These are phyloP conservation scores for Pythium sukuiense DNA, from an alignment of 352 stramenopile genomes.

Conservation along the genomic window DNA sequence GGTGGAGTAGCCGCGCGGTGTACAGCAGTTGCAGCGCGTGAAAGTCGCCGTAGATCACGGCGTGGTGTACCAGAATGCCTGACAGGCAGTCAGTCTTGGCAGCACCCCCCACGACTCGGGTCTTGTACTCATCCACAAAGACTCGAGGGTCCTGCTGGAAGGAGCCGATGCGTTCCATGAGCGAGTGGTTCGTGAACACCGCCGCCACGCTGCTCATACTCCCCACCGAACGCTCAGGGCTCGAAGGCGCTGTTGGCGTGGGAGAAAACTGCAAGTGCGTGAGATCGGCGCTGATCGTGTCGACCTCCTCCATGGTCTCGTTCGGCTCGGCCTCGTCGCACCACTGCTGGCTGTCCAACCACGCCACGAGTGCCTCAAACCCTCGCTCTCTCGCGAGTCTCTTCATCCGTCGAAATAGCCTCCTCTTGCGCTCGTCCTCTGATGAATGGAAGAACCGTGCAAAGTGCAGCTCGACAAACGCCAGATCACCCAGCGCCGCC, in stretches of 20 bases:
- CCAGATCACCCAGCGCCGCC: neutral
- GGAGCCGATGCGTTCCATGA: slow-evolving; percentile 1
- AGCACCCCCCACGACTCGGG: neutral
- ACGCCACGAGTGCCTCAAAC: neutral
- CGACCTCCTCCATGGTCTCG: neutral
- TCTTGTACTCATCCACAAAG: neutral
- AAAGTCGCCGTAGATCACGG: slow-evolving; percentile 13
- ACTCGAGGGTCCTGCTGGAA: neutral
- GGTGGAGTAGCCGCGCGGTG: neutral
- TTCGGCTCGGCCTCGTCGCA: neutral
- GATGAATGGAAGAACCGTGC: neutral
- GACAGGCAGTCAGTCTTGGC: neutral
- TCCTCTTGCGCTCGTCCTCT: neutral
- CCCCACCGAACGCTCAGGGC: neutral
- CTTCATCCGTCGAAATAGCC: neutral
- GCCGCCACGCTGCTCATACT: neutral
- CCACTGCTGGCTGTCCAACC: neutral
- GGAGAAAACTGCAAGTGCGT: neutral
- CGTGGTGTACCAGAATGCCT: neutral
- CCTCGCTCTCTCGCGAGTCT: neutral
- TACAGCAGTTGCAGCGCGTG: neutral
- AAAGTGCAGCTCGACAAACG: neutral
- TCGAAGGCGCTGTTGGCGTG: neutral
- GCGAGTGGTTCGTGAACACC: slow-evolving; percentile 4
- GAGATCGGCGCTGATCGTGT: neutral